phyloP scores from a whole-genome alignment of 768 basidiomycete genomes.

The Amanita exitialis region DNA sequence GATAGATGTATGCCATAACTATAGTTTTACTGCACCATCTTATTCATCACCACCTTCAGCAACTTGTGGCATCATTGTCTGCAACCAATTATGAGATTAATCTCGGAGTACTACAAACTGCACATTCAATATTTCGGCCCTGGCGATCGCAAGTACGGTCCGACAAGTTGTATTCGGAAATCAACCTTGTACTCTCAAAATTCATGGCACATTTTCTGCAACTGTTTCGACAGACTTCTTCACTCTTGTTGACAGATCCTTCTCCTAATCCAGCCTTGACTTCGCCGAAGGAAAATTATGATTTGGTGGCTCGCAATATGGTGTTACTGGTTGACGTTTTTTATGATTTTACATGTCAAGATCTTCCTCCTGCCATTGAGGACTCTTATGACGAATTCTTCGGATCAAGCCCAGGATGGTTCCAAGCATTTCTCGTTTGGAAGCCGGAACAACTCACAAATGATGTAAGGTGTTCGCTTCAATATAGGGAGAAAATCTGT shows the following conservation, averaged over 20 bases:
- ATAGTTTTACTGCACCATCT: neutral
- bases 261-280: constrained; percentile 23
- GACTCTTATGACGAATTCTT: constrained; percentile 83
- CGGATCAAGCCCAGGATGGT: constrained; percentile 53
- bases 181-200: constrained; percentile 80
- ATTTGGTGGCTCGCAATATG: constrained; percentile 61
- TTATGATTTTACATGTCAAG: constrained; percentile 92
- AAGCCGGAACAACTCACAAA: constrained; percentile 56
- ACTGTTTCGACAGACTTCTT: constrained; percentile 64
- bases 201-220: constrained; percentile 81
- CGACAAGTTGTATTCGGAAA: constrained; percentile 78
- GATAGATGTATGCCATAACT: constrained; percentile 62
- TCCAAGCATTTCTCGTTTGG: constrained; percentile 78
- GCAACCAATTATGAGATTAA: constrained; percentile 76
- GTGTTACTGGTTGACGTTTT: constrained; percentile 78
- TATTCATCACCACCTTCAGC: constrained; percentile 32
- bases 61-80: constrained; percentile 82
- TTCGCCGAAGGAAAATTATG: constrained; percentile 27
- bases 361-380: constrained; percentile 90
- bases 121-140: constrained; percentile 89
- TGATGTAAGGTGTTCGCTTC: constrained; percentile 37
- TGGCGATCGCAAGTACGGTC: constrained; percentile 91
- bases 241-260: constrained; percentile 35
- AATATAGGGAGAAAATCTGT: constrained; percentile 7
- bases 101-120: constrained; percentile 84